Base-by-base conservation (phyloP, 257 asterid species). In the Gentiana dahurica region DNA sequence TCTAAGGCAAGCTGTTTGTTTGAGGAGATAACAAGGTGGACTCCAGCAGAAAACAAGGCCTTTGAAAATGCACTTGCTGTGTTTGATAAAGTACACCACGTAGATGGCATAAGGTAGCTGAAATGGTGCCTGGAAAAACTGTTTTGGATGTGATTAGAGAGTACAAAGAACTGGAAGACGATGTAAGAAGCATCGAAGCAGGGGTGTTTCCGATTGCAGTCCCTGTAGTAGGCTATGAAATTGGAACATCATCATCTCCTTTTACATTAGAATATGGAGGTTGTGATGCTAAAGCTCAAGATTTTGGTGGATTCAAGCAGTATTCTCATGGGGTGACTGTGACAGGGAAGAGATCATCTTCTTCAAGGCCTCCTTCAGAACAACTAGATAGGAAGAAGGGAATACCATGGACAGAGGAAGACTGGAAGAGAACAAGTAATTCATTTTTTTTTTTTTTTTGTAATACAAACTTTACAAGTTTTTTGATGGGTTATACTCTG, bases 381-480 rank as follows among this genome's bases (percentile, higher is more conserved):
- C 95, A 87, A 6, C 97, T 79, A 34, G 98, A 91, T 59, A 76
- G 96, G 67, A 91, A 91, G 61, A 91, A 87, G 77, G 98, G 96
- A 6, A 81, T 87, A 10, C 96, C 98, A 1, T 91, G 98, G 98
- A 91, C 98, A 1, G 95, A 91, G 65, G 95, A 92, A n/a, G n/a
- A n/a, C n/a, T n/a, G n/a, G n/a, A n/a, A 36, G 98, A 92, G 65
- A 97, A 92, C 61, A 92, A 72, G 98, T 92, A 65, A 73, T 47
- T 62, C 39, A 52, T 12, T 60, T 47, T 45, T 49, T 35, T 47
- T 45, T 49, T 35, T 11, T 49, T 43, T 34, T 32, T 24, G 24
- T 24, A 24, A 24, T 24, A 24, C 24, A 24, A 24, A 24, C 24
- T 24, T 24, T 24, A 24, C 24, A 24, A 24, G 24, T 24, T 24